Conservation (phyloP, 345 rosid genomes). For the Leavenworthia alabamica region DNA sequence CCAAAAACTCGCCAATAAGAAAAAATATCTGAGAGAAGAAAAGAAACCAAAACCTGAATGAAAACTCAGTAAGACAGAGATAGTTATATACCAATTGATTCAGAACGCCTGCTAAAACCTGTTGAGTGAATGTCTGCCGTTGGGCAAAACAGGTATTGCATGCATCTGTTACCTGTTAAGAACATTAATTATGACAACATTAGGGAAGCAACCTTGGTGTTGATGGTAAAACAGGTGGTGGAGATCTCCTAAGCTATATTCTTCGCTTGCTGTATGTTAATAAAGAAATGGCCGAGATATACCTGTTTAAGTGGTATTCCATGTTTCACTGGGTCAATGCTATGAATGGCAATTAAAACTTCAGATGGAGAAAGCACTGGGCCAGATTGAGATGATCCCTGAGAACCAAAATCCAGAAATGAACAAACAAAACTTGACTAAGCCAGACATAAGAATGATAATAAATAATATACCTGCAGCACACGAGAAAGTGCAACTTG, state of each 20-base stretch:
- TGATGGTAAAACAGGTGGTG: constrained; percentile 2
- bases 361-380: constrained; percentile 73
- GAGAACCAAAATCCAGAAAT: constrained; percentile 19
- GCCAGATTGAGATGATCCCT: constrained; percentile 74
- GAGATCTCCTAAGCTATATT: neutral
- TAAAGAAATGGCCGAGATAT: constrained; percentile 1
- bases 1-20: constrained; percentile 18
- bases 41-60: neutral
- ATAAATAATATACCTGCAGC: constrained; percentile 54
- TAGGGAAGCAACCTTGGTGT: constrained; percentile 8
- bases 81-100: constrained; percentile 69
- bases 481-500: constrained; percentile 68
- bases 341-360: constrained; percentile 79
- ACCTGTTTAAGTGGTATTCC: constrained; percentile 93
- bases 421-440: constrained; percentile 6
- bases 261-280: neutral
- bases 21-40: neutral
- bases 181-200: constrained; percentile 16
- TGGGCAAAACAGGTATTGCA: constrained; percentile 93
- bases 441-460: neutral
- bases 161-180: constrained; percentile 81
- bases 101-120: constrained; percentile 87
- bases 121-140: constrained; percentile 79
- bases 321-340: constrained; percentile 85
- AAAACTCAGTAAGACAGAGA: neutral